These are phyloP conservation scores for Arthrinium phaeospermum DNA, from an alignment of 2,329 filamentous ascomycete species.

Conservation along the genomic window DNA sequence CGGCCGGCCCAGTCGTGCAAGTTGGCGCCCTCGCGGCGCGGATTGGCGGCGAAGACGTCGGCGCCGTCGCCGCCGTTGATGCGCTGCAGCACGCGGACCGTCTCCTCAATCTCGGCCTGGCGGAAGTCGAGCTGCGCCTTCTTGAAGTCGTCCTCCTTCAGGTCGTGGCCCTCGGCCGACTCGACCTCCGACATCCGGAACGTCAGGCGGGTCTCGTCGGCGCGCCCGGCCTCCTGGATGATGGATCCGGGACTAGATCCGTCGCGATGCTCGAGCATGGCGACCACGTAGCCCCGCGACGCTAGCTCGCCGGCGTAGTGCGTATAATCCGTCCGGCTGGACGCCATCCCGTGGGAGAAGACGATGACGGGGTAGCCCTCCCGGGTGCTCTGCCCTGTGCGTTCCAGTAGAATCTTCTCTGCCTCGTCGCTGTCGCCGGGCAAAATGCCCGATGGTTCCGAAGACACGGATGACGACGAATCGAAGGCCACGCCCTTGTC, in stretches of 20 bases:
- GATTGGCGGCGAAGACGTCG: conserved; percentile 46
- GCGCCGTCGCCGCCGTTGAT: conserved; percentile 48
- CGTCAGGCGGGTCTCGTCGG: conserved; percentile 40
- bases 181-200: conserved; percentile 46
- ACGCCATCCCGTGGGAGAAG: conserved; percentile 59
- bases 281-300: conserved; percentile 54
- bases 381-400: conserved; percentile 16
- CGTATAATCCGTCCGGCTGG: conserved; percentile 57
- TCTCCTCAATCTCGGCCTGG: conserved; percentile 55
- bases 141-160: conserved; percentile 46
- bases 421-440: conserved; percentile 25
- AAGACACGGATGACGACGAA: not conserved
- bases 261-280: conserved; percentile 58
- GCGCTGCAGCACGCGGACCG: conserved; percentile 46
- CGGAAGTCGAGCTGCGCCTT: conserved; percentile 55
- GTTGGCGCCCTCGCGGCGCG: conserved; percentile 51
- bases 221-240: conserved; percentile 41
- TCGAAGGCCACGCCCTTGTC: conserved; percentile 20
- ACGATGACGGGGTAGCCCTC: conserved; percentile 50
- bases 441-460: not conserved
- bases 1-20: conserved; percentile 57
- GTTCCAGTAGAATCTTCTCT: conserved; percentile 31
- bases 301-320: conserved; percentile 57
- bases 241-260: conserved; percentile 54
- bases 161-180: conserved; percentile 31